These are phyloP conservation scores for Silene coronaria DNA, from an alignment of 179 eudicot species.

Conservation along the genomic window DNA sequence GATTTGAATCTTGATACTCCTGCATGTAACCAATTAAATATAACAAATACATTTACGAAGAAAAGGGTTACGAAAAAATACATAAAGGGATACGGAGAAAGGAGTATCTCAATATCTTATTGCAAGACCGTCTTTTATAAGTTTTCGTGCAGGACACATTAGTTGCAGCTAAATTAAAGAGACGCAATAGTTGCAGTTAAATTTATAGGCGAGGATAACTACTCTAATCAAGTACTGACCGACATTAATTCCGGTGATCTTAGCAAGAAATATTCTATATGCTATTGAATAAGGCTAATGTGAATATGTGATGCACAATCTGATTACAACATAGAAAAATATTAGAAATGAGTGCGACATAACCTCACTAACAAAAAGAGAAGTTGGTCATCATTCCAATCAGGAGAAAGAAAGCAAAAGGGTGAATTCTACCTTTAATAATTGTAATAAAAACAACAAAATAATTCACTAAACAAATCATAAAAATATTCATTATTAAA, in stretches of 20 bases:
- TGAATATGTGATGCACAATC: too few species aligned
- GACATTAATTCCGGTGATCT: background rate
- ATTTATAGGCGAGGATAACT: too few species aligned
- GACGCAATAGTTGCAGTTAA: background rate
- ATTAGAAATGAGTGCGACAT: background rate
- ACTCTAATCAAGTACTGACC: background rate
- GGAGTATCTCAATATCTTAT: too few species aligned
- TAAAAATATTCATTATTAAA: too few species aligned
- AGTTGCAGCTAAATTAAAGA: too few species aligned
- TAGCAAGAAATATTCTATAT: background rate
- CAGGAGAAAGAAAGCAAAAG: constrained; percentile 2
- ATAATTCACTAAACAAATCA: background rate
- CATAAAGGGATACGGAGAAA: background rate
- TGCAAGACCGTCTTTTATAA: too few species aligned
- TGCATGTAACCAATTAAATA: background rate
- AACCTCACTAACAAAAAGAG: constrained; percentile 4
- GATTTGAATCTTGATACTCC: constrained; percentile 2
- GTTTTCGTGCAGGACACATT: too few species aligned
- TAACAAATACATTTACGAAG: background rate
- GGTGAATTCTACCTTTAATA: background rate
- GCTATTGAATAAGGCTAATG: too few species aligned
- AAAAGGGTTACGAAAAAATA: background rate
- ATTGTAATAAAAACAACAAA: too few species aligned
- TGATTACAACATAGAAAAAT: background rate
- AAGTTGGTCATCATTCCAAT: constrained; percentile 1